Conservation (phyloP, 2,329 filamentous ascomycete genomes). For the Cordyceps militaris region DNA sequence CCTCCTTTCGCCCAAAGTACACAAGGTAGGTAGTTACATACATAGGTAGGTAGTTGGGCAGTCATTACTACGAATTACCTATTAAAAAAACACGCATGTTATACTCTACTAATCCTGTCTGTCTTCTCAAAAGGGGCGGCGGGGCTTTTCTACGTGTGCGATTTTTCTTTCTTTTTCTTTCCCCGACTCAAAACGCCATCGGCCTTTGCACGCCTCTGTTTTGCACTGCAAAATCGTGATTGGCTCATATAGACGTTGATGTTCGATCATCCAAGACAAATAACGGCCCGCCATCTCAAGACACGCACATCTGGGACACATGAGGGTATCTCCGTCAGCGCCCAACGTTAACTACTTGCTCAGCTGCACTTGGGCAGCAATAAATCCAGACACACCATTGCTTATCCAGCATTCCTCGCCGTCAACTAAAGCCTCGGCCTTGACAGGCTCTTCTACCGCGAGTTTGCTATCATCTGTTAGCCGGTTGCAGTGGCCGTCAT, state of each 20-base stretch:
- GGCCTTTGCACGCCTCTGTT: neutral
- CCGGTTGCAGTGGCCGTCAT: neutral
- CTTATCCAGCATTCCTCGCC: conserved; percentile 84
- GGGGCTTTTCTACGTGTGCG: neutral
- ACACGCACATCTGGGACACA: no score
- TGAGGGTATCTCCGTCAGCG: neutral
- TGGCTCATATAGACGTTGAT: neutral
- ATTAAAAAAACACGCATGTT: neutral
- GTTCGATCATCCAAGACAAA: neutral
- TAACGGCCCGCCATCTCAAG: no score
- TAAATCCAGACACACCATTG: conserved; percentile 78
- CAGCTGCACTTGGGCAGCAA: conserved; percentile 38
- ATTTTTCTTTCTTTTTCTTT: neutral
- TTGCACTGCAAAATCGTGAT: neutral
- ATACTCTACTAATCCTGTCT: no score
- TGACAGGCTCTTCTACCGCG: conserved; percentile 58
- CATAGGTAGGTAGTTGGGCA: no score
- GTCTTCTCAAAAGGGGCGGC: neutral
- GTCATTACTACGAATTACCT: no score
- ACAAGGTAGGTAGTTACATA: no score
- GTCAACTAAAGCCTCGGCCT: conserved; percentile 51
- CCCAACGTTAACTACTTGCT: neutral
- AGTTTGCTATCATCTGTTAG: conserved; percentile 38
- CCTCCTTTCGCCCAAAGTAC: no score
- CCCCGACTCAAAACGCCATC: neutral